These are phyloP conservation scores for Rhododendron vialii DNA, from an alignment of 148 eudicot genomes.

Conservation along the genomic window DNA sequence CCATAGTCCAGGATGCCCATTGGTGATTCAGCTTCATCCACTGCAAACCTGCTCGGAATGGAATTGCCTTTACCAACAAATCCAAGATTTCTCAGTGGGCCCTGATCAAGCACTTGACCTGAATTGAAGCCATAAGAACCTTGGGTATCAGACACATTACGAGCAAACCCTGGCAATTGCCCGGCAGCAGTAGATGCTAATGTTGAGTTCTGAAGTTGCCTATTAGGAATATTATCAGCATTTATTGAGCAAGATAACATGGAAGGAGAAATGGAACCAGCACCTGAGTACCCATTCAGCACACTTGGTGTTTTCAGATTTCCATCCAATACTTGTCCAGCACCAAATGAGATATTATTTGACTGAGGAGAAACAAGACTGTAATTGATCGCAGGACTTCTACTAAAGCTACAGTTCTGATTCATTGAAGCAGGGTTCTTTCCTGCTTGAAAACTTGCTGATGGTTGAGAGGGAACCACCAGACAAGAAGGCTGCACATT, in stretches of 20 bases:
- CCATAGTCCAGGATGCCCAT: slow-evolving; percentile 17
- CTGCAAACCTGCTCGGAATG: slow-evolving; percentile 45
- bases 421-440: slow-evolving; percentile 26
- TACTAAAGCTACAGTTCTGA: slow-evolving; percentile 26
- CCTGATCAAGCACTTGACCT: slow-evolving; percentile 30
- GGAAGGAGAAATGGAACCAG: slow-evolving; percentile 23
- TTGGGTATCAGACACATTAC: slow-evolving; percentile 16
- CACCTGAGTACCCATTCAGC: slow-evolving; percentile 20
- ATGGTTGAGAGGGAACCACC: slow-evolving; percentile 37
- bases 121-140: slow-evolving; percentile 21
- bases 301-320: slow-evolving; percentile 17
- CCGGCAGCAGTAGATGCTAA: slow-evolving; percentile 11
- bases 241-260: slow-evolving; percentile 24
- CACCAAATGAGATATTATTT: slow-evolving; percentile 29
- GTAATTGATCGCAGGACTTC: slow-evolving; percentile 24
- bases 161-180: slow-evolving; percentile 16
- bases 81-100: slow-evolving; percentile 25
- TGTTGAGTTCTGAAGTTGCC: slow-evolving; percentile 18
- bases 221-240: slow-evolving; percentile 14
- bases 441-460: slow-evolving; percentile 24
- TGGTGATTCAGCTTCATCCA: slow-evolving; percentile 33
- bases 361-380: slow-evolving; percentile 22
- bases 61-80: slow-evolving; percentile 31
- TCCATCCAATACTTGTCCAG: slow-evolving; percentile 15
- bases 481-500: slow-evolving; percentile 55